Evolutionary conservation across 371 early-diverging fungal species (phyloP).

Genomic region (Rhizopus delemar): DNA sequence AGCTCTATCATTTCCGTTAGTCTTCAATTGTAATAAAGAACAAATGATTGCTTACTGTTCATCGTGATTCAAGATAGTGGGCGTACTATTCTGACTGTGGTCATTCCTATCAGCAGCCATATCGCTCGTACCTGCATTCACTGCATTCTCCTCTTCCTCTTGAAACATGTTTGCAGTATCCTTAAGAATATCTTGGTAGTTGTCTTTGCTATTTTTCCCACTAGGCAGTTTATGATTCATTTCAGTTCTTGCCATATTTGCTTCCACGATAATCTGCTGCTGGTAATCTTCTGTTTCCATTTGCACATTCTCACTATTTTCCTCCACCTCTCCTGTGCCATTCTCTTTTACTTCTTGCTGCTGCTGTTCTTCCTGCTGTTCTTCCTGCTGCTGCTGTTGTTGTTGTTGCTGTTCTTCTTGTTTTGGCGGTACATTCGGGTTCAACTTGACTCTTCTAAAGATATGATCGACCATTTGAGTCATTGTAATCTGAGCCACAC

Average conservation of each 20-base stretch:
- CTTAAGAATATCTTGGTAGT: constrained; percentile 48
- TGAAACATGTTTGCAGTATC: constrained; percentile 51
- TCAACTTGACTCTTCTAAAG: constrained; percentile 61
- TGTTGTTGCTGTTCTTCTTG: not conserved
- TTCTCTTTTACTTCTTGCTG: constrained; percentile 4
- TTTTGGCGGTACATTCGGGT: constrained; percentile 19
- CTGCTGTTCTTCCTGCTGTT: not conserved
- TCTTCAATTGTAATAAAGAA: not conserved
- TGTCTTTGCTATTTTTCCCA: constrained; percentile 38
- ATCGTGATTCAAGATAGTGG: not conserved
- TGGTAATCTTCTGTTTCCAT: constrained; percentile 23
- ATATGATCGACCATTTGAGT: constrained; percentile 89
- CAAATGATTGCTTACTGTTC: not conserved
- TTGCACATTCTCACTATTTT: not conserved
- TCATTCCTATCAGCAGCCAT: not conserved
- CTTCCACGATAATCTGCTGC: constrained; percentile 53
- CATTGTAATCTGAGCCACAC: constrained; percentile 83
- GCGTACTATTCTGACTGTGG: not conserved
- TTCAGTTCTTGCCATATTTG: constrained; percentile 51
- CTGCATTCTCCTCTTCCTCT: constrained; percentile 28
- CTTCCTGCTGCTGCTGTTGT: not conserved
- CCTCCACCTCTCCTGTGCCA: not conserved
- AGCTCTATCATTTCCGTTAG: constrained; percentile 3
- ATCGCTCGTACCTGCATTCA: not conserved
- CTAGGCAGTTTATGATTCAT: constrained; percentile 41